A percentile compares a stretch with the other conserved stretches of the same genome.
These are phyloP conservation scores for Trifolium fragiferum DNA, from an alignment of 306 rosid species.

Conservation along the genomic window DNA sequence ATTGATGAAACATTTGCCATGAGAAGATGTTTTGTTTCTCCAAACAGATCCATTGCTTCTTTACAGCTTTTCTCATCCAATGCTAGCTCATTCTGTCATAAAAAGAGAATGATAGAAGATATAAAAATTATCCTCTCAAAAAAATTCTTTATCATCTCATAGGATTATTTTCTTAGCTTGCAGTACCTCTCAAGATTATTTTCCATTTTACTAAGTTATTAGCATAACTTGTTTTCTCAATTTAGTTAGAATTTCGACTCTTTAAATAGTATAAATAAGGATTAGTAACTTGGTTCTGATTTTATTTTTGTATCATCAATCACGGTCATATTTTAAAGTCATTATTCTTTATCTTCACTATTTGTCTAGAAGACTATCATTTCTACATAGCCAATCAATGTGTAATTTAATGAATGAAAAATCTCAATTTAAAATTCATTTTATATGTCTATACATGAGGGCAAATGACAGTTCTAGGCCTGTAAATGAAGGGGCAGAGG, in stretches of 20 bases:
- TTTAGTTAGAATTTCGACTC: not conserved
- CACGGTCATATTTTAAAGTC: not conserved
- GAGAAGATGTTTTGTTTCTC: constrained; percentile 67
- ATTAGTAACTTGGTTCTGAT: not conserved
- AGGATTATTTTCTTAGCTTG: not conserved
- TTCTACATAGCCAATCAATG: not conserved
- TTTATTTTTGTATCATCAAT: not conserved
- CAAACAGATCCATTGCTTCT: constrained; percentile 66
- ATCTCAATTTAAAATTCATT: constrained; percentile 3
- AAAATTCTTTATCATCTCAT: not conserved
- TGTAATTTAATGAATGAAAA: constrained; percentile 19
- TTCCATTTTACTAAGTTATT: not conserved
- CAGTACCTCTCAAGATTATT: not conserved
- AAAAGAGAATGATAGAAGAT: not conserved
- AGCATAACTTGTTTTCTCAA: not conserved
- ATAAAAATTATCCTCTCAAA: not conserved
- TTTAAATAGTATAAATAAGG: not conserved
- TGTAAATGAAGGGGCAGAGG: not conserved
- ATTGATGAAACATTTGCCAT: constrained; percentile 60
- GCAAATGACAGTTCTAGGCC: not conserved
- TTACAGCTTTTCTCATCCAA: constrained; percentile 58
- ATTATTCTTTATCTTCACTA: constrained; percentile 1
- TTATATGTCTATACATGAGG: not conserved
- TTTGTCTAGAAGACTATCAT: not conserved
- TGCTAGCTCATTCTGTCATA: constrained; percentile 60